Percentiles rank a stretch among this genome's conserved stretches.
Evolutionary conservation across 805 yeast genomes (phyloP).

Genomic region (Yamadazyma phyllophila): DNA sequence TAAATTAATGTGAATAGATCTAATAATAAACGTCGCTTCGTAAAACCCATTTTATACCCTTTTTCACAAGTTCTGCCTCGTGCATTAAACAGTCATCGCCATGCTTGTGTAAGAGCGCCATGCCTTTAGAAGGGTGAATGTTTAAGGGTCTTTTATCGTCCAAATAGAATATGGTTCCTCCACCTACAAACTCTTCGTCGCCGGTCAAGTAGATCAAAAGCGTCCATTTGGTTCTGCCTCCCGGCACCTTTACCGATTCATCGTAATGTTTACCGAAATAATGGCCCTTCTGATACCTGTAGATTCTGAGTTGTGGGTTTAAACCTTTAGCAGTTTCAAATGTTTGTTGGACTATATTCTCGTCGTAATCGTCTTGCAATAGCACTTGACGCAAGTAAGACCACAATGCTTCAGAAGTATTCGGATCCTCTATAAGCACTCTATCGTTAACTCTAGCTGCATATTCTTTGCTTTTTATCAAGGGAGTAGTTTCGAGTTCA

Average conservation of each 20-base stretch:
- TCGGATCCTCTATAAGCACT: slow-evolving; percentile 36
- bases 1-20: slow-evolving; percentile 2
- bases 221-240: slow-evolving; percentile 57
- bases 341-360: slow-evolving; percentile 22
- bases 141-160: slow-evolving; percentile 28
- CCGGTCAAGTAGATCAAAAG: slow-evolving; percentile 57
- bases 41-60: slow-evolving; percentile 61
- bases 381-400: slow-evolving; percentile 32
- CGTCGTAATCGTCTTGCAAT: slow-evolving; percentile 24
- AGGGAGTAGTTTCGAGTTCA: slow-evolving; percentile 46
- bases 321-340: slow-evolving; percentile 46
- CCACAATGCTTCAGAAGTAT: slow-evolving; percentile 44
- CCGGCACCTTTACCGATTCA: slow-evolving; percentile 45
- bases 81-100: slow-evolving; percentile 64
- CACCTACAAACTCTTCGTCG: slow-evolving; percentile 54
- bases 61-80: slow-evolving; percentile 51
- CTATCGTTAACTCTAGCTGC: slow-evolving; percentile 61
- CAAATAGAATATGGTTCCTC: slow-evolving; percentile 54
- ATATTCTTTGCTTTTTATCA: slow-evolving; percentile 47
- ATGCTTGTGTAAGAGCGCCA: slow-evolving; percentile 62
- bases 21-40: slow-evolving; percentile 52
- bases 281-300: slow-evolving; percentile 55
- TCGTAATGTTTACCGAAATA: slow-evolving; percentile 62
- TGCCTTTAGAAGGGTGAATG: slow-evolving; percentile 51
- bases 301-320: slow-evolving; percentile 55